phyloP scores from a whole-genome alignment of 192 early-diverging fungal species.

The Linderina pennispora region DNA sequence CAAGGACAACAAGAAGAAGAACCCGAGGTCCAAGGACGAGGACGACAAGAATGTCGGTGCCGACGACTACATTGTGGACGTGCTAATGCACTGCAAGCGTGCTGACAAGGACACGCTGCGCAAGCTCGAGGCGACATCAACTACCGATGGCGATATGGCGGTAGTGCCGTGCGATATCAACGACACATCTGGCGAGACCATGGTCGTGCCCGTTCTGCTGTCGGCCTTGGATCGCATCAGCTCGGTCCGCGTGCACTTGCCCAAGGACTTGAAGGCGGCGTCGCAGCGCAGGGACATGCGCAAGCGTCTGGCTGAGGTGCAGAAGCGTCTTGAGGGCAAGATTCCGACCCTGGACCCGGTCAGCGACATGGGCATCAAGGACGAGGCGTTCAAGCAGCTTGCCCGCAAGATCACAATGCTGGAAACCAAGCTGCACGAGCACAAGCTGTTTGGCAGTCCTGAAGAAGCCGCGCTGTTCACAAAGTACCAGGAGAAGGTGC shows the following conservation, averaged over 20 bases:
- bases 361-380: conserved; percentile 81
- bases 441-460: conserved; percentile 52
- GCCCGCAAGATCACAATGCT: conserved; percentile 67
- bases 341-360: conserved; percentile 87
- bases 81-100: conserved; percentile 70
- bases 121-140: conserved; percentile 18
- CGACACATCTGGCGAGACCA: conserved; percentile 50
- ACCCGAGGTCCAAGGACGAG: conserved; percentile 20
- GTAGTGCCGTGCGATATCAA: conserved; percentile 38
- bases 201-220: conserved; percentile 75
- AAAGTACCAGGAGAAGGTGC: conserved; percentile 61
- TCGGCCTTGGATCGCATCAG: conserved; percentile 67
- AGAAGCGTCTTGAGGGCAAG: conserved; percentile 63
- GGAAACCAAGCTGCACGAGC: conserved; percentile 57
- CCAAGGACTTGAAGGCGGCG: conserved; percentile 58
- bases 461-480: conserved; percentile 56
- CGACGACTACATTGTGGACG: conserved; percentile 73
- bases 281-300: conserved; percentile 55
- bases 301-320: conserved; percentile 63
- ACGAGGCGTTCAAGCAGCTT: conserved; percentile 68
- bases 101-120: conserved; percentile 4
- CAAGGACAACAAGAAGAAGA: conserved; percentile 14
- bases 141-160: conserved; percentile 15
- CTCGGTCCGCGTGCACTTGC: conserved; percentile 67
- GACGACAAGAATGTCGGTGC: conserved; percentile 34